Evolutionary conservation across 2,329 filamentous ascomycete species (phyloP).

Genomic region (Penicillium sp.): DNA sequence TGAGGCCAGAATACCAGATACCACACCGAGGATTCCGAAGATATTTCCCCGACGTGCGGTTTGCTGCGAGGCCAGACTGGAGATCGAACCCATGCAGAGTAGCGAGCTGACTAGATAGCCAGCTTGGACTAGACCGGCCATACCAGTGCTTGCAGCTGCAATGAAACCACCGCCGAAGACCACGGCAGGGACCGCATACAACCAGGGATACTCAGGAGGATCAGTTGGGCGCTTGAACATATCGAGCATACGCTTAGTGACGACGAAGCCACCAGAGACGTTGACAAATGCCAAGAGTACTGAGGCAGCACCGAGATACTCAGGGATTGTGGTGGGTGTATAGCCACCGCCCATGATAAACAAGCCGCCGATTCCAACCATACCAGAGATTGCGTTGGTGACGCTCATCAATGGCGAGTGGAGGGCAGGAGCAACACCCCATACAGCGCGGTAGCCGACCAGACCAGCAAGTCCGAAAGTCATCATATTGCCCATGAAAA

Average conservation of each 20-base stretch:
- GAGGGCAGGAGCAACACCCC: constrained; percentile 80
- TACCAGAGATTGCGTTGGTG: constrained; percentile 87
- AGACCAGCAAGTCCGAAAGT: constrained; percentile 81
- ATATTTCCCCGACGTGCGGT: constrained; percentile 85
- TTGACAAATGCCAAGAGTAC: constrained; percentile 87
- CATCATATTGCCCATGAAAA: constrained; percentile 88
- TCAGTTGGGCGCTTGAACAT: constrained; percentile 87
- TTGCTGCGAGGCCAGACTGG: constrained; percentile 75
- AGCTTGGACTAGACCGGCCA: constrained; percentile 81
- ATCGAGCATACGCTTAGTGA: constrained; percentile 91
- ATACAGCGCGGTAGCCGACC: constrained; percentile 85
- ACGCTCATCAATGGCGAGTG: constrained; percentile 92
- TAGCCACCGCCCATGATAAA: constrained; percentile 87
- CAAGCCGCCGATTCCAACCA: constrained; percentile 85
- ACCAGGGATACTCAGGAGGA: constrained; percentile 83
- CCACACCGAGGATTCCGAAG: constrained; percentile 82
- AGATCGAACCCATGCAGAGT: constrained; percentile 82
- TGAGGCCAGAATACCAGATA: constrained; percentile 79
- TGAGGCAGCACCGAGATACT: constrained; percentile 74
- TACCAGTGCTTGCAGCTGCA: constrained; percentile 76
- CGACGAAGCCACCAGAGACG: constrained; percentile 83
- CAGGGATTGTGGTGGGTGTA: constrained; percentile 74
- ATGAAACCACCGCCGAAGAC: constrained; percentile 81
- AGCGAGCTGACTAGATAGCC: constrained; percentile 84
- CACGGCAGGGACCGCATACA: constrained; percentile 75